A percentile compares a stretch with the other conserved stretches of the same genome.
Evolutionary conservation across 2,329 filamentous ascomycete genomes (phyloP).

Genomic region (Alternaria novae-zelandiae): DNA sequence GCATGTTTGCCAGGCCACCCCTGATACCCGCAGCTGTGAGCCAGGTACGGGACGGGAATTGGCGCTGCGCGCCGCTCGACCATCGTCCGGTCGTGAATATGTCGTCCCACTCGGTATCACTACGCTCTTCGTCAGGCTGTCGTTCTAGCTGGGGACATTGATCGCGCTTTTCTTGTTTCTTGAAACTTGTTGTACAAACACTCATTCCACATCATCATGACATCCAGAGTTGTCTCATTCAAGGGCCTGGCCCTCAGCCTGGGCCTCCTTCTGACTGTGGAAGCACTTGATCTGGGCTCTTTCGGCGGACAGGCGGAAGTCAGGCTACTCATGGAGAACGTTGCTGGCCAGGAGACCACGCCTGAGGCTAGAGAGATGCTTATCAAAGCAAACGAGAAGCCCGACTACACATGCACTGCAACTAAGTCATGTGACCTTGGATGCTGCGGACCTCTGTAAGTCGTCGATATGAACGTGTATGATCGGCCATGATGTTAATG

Average conservation of each 20-base stretch:
- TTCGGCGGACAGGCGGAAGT: conserved; percentile 3
- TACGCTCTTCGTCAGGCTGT: background rate
- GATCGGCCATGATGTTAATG: background rate
- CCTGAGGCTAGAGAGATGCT: conserved; percentile 5
- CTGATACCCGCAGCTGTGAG: background rate
- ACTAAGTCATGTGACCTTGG: background rate
- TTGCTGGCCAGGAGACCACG: background rate
- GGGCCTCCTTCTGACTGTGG: background rate
- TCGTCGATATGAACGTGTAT: background rate
- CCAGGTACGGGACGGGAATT: background rate
- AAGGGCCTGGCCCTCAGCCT: background rate
- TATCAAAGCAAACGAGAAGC: background rate
- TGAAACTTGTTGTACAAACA: background rate
- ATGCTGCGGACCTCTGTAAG: background rate
- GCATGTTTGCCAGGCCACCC: background rate
- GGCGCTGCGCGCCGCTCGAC: background rate
- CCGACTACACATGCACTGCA: background rate
- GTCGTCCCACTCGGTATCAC: background rate
- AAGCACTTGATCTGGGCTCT: conserved; percentile 1
- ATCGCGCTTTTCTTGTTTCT: background rate
- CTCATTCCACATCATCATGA: background rate
- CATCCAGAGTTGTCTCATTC: background rate
- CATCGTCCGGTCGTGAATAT: background rate
- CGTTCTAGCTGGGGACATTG: background rate
- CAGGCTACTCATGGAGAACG: conserved; percentile 2